Evolutionary conservation across 805 yeast genomes (phyloP).

Genomic region (Hanseniaspora taiwanica): DNA sequence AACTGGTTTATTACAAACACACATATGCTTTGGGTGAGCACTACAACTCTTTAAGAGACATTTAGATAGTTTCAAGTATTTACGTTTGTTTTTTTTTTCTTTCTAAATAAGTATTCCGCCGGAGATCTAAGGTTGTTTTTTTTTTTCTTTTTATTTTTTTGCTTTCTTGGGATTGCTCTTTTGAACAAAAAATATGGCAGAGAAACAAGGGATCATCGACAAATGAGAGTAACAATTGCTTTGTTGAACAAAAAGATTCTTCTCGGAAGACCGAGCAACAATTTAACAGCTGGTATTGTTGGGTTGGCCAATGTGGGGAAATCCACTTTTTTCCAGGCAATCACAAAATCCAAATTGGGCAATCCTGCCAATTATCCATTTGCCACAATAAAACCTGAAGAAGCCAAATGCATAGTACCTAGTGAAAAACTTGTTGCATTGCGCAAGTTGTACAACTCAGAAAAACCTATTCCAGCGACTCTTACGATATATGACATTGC

Average conservation of each 20-base stretch:
- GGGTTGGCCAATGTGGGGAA: conserved; percentile 76
- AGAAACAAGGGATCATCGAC: background rate
- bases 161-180: too few species aligned
- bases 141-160: too few species aligned
- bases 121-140: too few species aligned
- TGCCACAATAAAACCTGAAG: conserved; percentile 97
- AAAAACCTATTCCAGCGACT: conserved; percentile 52
- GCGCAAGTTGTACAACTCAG: conserved; percentile 46
- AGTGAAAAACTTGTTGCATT: conserved; percentile 74
- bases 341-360: conserved; percentile 84
- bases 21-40: conserved; percentile 89
- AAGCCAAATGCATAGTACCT: conserved; percentile 90
- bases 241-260: conserved; percentile 40
- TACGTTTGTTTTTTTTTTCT: too few species aligned
- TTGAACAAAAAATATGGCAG: background rate
- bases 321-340: conserved; percentile 92
- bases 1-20: conserved; percentile 72
- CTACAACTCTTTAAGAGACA: conserved; percentile 67
- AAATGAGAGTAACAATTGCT: background rate
- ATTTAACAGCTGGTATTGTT: conserved; percentile 48
- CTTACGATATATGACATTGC: conserved; percentile 71
- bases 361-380: conserved; percentile 97
- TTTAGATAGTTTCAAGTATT: too few species aligned
- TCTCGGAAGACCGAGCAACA: conserved; percentile 77
- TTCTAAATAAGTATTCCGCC: too few species aligned